Conservation (phyloP, 768 basidiomycete species). For the Xerocomus spinulosus region DNA sequence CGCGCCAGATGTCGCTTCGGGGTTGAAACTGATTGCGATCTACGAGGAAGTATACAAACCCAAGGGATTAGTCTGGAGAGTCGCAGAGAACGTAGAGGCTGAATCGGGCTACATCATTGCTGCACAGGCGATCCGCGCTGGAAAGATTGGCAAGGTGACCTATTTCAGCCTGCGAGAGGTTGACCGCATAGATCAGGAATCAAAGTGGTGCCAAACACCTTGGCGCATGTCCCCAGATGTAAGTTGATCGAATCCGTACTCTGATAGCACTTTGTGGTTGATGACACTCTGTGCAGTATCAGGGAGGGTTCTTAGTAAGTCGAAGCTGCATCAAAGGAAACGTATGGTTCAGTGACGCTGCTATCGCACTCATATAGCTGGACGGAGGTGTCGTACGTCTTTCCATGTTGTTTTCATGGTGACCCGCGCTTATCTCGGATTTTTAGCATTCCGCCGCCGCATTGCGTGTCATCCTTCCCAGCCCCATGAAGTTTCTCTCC, state of each 20-base stretch:
- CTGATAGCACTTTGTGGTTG: not conserved
- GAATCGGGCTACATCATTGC: constrained; percentile 51
- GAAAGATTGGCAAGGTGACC: constrained; percentile 67
- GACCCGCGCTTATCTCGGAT: not conserved
- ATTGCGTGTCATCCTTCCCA: constrained; percentile 56
- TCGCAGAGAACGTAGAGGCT: constrained; percentile 75
- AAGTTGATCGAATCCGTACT: constrained; percentile 24
- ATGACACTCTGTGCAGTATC: constrained; percentile 43
- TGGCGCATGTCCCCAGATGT: constrained; percentile 84
- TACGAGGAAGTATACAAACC: constrained; percentile 64
- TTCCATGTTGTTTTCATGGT: not conserved
- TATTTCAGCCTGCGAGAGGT: constrained; percentile 59
- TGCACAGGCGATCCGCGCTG: constrained; percentile 45
- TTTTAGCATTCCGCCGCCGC: constrained; percentile 62
- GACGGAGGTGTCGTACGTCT: constrained; percentile 72
- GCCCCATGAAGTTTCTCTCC: constrained; percentile 49
- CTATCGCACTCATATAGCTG: constrained; percentile 40
- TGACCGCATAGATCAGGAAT: constrained; percentile 53
- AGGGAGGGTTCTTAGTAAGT: constrained; percentile 78
- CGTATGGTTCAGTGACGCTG: not conserved
- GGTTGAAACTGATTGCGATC: constrained; percentile 56
- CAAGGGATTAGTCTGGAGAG: constrained; percentile 71
- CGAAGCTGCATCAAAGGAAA: not conserved
- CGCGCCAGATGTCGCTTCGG: constrained; percentile 62
- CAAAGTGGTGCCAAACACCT: constrained; percentile 75